These are phyloP conservation scores for Leucogyrophana mollusca DNA, from an alignment of 768 basidiomycete species.

Conservation along the genomic window DNA sequence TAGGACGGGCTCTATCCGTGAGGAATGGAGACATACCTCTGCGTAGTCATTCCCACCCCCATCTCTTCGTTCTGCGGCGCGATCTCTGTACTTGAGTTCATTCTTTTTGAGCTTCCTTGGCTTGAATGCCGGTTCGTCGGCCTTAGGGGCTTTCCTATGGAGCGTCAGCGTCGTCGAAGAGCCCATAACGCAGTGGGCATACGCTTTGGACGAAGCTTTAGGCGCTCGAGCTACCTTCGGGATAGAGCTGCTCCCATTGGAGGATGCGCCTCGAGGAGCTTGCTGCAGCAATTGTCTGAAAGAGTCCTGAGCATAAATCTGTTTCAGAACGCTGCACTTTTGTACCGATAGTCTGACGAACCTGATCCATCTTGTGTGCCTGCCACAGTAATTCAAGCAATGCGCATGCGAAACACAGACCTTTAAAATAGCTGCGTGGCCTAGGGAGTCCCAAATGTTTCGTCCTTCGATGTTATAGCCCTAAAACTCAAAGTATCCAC, in stretches of 20 bases:
- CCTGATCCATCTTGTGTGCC: slow-evolving; percentile 25
- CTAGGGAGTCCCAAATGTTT: too few species aligned
- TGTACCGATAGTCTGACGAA: background rate
- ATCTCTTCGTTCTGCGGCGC: slow-evolving; percentile 68
- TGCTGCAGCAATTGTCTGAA: slow-evolving; percentile 50
- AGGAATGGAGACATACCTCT: slow-evolving; percentile 40
- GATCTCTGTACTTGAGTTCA: slow-evolving; percentile 64
- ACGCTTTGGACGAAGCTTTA: slow-evolving; percentile 8
- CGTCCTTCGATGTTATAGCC: too few species aligned
- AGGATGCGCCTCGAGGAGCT: slow-evolving; percentile 26
- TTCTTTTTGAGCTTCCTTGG: slow-evolving; percentile 76
- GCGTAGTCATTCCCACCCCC: slow-evolving; percentile 75
- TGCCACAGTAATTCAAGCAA: too few species aligned
- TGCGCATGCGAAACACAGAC: too few species aligned
- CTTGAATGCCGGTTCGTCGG: slow-evolving; percentile 70
- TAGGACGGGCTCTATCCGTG: background rate
- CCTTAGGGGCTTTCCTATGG: slow-evolving; percentile 45
- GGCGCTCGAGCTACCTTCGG: slow-evolving; percentile 1
- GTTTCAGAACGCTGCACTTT: background rate
- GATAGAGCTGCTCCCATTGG: slow-evolving; percentile 4
- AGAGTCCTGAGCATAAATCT: slow-evolving; percentile 44
- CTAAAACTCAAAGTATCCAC: too few species aligned
- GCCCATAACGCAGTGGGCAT: slow-evolving; percentile 8
- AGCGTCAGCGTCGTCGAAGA: background rate
- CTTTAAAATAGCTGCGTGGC: too few species aligned